Percentiles rank a stretch among this genome's conserved stretches.
Conservation (phyloP, 1,284 basidiomycete genomes). For the Volvariella volvacea region DNA sequence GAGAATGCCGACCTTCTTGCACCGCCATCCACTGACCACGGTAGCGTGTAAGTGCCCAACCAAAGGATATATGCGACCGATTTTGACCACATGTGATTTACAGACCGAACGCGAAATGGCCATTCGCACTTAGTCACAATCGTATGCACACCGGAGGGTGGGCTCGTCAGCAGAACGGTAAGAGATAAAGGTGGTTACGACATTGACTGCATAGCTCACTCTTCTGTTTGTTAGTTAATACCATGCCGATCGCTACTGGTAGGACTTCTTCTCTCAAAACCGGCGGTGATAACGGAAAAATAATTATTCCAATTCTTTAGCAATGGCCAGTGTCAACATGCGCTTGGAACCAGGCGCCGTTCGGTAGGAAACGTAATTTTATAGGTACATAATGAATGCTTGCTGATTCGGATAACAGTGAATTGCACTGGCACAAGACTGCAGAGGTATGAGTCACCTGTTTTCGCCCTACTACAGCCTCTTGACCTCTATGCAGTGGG, state of each 20-base stretch:
- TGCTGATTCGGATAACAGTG: no score
- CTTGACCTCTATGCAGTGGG: slow-evolving; percentile 40
- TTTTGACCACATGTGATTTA: slow-evolving; percentile 3
- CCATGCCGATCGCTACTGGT: slow-evolving; percentile 59
- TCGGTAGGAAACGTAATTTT: slow-evolving; percentile 42
- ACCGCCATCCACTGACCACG: slow-evolving; percentile 61
- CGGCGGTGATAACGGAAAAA: slow-evolving; percentile 2
- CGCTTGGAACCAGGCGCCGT: slow-evolving; percentile 58
- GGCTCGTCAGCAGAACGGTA: slow-evolving; percentile 65
- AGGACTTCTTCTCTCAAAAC: slow-evolving; percentile 7
- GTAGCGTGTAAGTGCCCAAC: slow-evolving; percentile 43
- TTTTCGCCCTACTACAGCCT: slow-evolving; percentile 2
- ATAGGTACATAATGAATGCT: no score
- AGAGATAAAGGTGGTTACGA: slow-evolving; percentile 10
- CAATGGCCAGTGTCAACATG: slow-evolving; percentile 67
- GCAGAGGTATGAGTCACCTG: slow-evolving; percentile 40
- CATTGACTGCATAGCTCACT: neutral
- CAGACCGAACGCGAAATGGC: slow-evolving; percentile 64
- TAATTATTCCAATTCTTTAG: slow-evolving; percentile 25
- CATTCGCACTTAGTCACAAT: slow-evolving; percentile 63
- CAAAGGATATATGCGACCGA: slow-evolving; percentile 4
- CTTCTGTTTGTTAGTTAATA: slow-evolving; percentile 28
- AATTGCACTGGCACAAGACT: slow-evolving; percentile 71
- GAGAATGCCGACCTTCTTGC: slow-evolving; percentile 60
- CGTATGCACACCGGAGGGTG: slow-evolving; percentile 67